phyloP scores from a whole-genome alignment of 2,329 filamentous ascomycete genomes.

The Penicillium griseofulvum region DNA sequence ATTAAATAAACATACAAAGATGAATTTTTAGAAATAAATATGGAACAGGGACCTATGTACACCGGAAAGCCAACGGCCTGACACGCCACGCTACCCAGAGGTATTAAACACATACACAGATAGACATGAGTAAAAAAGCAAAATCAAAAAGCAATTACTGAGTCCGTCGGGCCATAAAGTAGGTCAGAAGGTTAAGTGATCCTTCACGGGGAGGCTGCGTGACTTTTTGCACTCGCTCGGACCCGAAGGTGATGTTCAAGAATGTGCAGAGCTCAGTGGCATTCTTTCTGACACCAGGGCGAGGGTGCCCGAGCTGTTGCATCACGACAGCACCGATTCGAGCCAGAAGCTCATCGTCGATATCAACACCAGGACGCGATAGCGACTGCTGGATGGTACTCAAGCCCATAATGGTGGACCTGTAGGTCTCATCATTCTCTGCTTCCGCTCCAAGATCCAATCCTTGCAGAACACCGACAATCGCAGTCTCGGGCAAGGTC shows the following conservation, averaged over 20 bases:
- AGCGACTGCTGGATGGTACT: constrained; percentile 22
- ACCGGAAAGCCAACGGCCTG: constrained; percentile 4
- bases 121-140: background rate
- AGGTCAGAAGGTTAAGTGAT: constrained; percentile 37
- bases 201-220: constrained; percentile 31
- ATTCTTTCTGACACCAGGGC: constrained; percentile 40
- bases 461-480: constrained; percentile 36
- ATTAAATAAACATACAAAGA: background rate
- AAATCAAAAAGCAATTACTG: constrained; percentile 13
- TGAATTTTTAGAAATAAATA: background rate
- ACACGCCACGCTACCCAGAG: constrained; percentile 6
- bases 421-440: constrained; percentile 30
- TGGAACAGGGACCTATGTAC: constrained; percentile 6
- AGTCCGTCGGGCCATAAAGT: constrained; percentile 34
- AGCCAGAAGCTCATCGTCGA: constrained; percentile 22
- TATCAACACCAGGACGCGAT: constrained; percentile 15
- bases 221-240: constrained; percentile 28
- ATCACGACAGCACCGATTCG: constrained; percentile 35
- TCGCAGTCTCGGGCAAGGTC: constrained; percentile 18
- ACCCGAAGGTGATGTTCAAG: constrained; percentile 27
- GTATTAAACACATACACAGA: constrained; percentile 4
- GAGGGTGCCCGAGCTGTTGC: constrained; percentile 31
- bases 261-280: constrained; percentile 38
- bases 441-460: constrained; percentile 30
- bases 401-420: constrained; percentile 36